A percentile compares a stretch with the other conserved stretches of the same genome.
These are phyloP conservation scores for Neltuma alba DNA, from an alignment of 306 rosid genomes.

Conservation along the genomic window DNA sequence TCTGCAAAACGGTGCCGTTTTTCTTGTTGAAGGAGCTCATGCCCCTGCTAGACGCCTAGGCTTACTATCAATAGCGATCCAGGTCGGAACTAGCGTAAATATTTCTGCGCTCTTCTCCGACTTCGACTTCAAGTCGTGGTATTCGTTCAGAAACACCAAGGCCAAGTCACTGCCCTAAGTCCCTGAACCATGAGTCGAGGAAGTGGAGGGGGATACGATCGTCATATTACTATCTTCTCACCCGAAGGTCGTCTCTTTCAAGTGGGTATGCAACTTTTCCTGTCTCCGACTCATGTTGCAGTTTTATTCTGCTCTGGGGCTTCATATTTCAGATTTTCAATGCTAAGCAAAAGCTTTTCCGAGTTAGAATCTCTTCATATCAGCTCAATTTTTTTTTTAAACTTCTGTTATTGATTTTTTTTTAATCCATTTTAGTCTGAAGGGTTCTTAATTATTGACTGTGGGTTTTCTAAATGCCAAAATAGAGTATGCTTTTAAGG, in stretches of 20 bases:
- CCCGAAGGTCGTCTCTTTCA: conserved; percentile 98
- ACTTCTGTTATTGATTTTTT: background rate
- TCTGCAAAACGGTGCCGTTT: background rate
- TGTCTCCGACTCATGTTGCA: background rate
- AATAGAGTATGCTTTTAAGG: conserved; percentile 97
- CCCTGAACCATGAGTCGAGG: conserved; percentile 64
- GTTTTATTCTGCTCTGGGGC: background rate
- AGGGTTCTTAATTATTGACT: conserved; percentile 21
- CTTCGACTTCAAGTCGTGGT: background rate
- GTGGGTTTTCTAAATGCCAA: conserved; percentile 37
- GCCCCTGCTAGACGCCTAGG: too few relatives aligned
- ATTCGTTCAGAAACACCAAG: background rate
- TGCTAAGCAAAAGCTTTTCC: background rate
- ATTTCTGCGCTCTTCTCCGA: background rate
- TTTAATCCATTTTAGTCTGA: background rate
- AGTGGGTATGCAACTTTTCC: conserved; percentile 45
- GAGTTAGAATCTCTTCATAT: background rate
- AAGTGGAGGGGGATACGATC: conserved; percentile 98
- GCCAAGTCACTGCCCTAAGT: background rate
- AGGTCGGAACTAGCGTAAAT: background rate
- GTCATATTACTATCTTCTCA: conserved; percentile 98
- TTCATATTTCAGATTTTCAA: background rate
- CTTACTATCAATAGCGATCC: background rate
- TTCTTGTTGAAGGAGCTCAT: background rate
- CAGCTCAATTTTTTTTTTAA: background rate